Base-by-base conservation (phyloP, 2,329 filamentous ascomycete species). In the Knufia fluminis region DNA sequence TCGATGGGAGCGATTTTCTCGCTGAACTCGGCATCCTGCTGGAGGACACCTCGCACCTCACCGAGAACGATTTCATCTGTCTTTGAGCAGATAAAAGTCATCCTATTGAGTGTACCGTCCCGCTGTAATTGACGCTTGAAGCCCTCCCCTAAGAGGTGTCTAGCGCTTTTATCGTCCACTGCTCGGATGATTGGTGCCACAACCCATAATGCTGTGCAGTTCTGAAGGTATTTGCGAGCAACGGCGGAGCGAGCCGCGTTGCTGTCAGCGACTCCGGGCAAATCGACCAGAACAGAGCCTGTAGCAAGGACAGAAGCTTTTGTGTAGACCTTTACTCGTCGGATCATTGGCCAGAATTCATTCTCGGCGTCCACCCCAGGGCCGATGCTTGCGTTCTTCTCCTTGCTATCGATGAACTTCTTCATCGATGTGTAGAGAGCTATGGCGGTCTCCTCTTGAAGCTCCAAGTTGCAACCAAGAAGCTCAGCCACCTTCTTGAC, bases 41-140 rank as follows among this genome's bases (percentile, higher is more conserved):
- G 60, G 4, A 76, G 61, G 16, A 59, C 66, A 10, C 67, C 63
- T 56, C 66, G 38, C 64, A 70, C 71, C 49, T 77, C 71, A 0
- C 62, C 68, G 3, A 72, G 62, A 6, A 67, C 72, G 7, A 83
- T 78, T 38, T 82, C 77, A 58, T 83, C 80, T 0, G 77, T 79
- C 58, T 82, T 83, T 14, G 71, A 75, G 57, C 79, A 82, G 12
- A 83, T 76, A 52, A 83, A 82, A 0, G 76, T 80, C 2, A 82
- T 67, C 1, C 65, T 68, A 4, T 65, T 70, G 48, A 77, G 77
- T 0, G 66, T 70, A 1, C 76, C 74, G 51, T 83, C 79, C 56
- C 76, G 76, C 50, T 79, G 76, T 2, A 83, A 64, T 55, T 82
- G 79, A 0, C 73, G 67, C 57, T 75, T 78, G 64, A 80, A 80